Conservation (phyloP, 208 protist genomes). For the Leishmania mexicana region DNA sequence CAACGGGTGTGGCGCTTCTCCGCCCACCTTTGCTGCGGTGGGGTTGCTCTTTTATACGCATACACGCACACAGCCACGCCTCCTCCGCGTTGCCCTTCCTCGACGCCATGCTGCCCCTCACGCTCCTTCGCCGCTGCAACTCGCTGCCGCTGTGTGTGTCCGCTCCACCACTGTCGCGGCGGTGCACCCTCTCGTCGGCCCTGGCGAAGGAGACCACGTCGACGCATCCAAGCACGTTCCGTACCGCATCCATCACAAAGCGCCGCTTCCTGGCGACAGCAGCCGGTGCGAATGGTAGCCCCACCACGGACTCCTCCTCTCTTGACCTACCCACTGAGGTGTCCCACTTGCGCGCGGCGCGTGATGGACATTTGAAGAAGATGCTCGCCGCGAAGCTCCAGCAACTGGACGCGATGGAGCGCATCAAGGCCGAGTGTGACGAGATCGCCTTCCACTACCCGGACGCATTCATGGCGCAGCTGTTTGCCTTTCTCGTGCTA, state of each 20-base stretch:
- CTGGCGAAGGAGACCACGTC: neutral
- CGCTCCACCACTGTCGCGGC: neutral
- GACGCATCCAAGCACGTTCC: neutral
- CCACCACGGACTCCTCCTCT: neutral
- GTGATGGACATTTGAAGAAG: constrained; percentile 33
- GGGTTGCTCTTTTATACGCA: neutral
- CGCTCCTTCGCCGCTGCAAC: neutral
- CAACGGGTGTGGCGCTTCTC: neutral
- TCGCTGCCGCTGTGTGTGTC: neutral
- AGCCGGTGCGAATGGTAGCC: neutral
- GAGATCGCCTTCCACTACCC: constrained; percentile 25
- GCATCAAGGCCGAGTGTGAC: constrained; percentile 39
- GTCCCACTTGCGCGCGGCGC: constrained; percentile 31
- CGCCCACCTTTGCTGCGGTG: too few species aligned
- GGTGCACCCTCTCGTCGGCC: neutral
- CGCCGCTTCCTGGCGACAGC: neutral
- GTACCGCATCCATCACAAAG: neutral
- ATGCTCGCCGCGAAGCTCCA: constrained; percentile 31
- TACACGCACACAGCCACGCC: neutral
- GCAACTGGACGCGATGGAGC: constrained; percentile 36
- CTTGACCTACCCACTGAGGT: constrained; percentile 1
- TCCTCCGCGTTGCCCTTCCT: neutral
- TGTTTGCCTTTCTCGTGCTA: constrained; percentile 51
- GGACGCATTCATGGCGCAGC: constrained; percentile 27
- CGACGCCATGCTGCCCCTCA: neutral